These are phyloP conservation scores for Musa itinerans DNA, from an alignment of 176 grass and related monocot genomes.

Conservation along the genomic window DNA sequence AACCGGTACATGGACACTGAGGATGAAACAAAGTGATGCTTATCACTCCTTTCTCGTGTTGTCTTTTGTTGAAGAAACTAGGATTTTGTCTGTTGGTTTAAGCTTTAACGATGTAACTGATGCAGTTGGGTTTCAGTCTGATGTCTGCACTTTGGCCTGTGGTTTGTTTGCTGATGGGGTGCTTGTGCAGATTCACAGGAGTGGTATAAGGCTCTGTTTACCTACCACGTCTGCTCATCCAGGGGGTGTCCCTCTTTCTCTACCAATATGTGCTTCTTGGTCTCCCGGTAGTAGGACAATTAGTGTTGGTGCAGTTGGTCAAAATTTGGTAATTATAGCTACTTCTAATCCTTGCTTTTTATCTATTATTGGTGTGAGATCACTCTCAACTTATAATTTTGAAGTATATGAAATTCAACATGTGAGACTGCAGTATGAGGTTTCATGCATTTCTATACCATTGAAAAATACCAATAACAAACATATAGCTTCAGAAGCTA, in stretches of 20 bases:
- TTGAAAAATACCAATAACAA: constrained; percentile 23
- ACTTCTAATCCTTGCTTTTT: constrained; percentile 93
- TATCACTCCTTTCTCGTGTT: constrained; percentile 97
- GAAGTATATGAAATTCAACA: constrained; percentile 59
- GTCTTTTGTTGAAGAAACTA: constrained; percentile 96
- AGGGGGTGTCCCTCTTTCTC: constrained; percentile 50
- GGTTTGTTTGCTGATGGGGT: constrained; percentile 73
- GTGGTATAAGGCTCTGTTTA: constrained; percentile 84
- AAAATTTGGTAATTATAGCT: constrained; percentile 68
- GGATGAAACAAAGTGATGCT: constrained; percentile 71
- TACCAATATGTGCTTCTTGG: constrained; percentile 65
- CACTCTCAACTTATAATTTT: constrained; percentile 52
- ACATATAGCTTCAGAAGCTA: constrained; percentile 25
- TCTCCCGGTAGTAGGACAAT: constrained; percentile 58
- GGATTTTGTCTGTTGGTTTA: constrained; percentile 89
- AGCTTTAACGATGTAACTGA: constrained; percentile 96
- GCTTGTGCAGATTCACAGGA: constrained; percentile 88
- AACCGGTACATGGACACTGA: constrained; percentile 85
- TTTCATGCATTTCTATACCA: constrained; percentile 90
- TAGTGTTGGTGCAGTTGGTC: constrained; percentile 82
- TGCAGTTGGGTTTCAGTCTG: constrained; percentile 68
- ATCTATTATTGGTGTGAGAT: constrained; percentile 57
- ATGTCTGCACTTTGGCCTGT: constrained; percentile 95
- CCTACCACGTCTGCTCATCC: constrained; percentile 67
- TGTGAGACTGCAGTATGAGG: constrained; percentile 64